These are phyloP conservation scores for Castanea mollissima DNA, from an alignment of 306 rosid species.

Conservation along the genomic window DNA sequence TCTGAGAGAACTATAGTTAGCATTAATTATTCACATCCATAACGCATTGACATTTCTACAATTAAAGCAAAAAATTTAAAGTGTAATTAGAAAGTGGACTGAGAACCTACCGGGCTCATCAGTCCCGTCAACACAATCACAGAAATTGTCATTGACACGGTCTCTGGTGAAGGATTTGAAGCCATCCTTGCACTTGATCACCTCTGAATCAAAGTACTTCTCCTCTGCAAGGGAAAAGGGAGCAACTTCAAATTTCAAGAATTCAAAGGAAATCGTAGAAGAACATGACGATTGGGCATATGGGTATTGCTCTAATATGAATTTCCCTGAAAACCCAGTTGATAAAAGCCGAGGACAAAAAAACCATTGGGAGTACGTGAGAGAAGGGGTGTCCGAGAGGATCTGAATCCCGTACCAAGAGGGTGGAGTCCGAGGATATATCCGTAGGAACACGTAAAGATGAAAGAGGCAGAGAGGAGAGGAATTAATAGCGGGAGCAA, in stretches of 20 bases:
- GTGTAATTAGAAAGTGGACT: neutral
- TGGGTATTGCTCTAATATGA: conserved; percentile 19
- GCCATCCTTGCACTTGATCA: conserved; percentile 73
- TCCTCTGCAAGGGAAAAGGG: conserved; percentile 56
- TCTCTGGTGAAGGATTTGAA: conserved; percentile 64
- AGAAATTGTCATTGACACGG: conserved; percentile 80
- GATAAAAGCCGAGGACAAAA: neutral
- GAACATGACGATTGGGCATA: neutral
- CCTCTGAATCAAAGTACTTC: conserved; percentile 51
- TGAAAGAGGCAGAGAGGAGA: conserved; percentile 35
- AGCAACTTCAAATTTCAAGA: conserved; percentile 15
- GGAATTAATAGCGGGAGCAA: conserved; percentile 3
- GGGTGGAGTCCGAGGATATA: conserved; percentile 68
- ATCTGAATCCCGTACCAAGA: conserved; percentile 40
- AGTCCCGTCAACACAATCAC: conserved; percentile 87
- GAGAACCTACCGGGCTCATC: conserved; percentile 74
- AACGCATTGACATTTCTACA: neutral
- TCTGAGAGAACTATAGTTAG: neutral
- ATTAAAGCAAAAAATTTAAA: neutral
- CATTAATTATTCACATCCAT: neutral
- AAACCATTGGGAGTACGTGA: neutral
- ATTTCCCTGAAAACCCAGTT: neutral
- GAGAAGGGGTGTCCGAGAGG: neutral
- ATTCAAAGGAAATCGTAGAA: neutral
- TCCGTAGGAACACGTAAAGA: conserved; percentile 34